Evolutionary conservation across 164 flowering plant species (phyloP).

Genomic region (Cinnamomum micranthum): DNA sequence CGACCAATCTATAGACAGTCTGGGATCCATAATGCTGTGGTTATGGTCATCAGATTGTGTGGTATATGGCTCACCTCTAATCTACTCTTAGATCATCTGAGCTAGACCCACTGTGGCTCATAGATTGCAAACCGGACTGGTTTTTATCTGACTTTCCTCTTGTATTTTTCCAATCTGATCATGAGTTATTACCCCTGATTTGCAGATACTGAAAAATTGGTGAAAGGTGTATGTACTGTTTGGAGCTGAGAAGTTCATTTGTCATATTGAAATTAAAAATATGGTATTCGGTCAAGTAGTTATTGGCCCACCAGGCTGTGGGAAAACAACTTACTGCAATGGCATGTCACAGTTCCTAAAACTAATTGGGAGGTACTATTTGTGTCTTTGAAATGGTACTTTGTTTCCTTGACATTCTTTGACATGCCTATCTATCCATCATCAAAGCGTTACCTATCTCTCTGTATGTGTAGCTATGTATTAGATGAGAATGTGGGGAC

Average conservation of each 20-base stretch:
- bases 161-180: background rate
- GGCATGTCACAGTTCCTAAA: conserved; percentile 93
- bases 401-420: background rate
- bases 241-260: background rate
- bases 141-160: no score
- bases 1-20: background rate
- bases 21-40: background rate
- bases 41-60: background rate
- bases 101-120: no score
- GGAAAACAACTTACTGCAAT: conserved; percentile 93
- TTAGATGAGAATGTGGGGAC: background rate
- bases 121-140: no score
- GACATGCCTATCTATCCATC: no score
- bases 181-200: background rate
- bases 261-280: background rate
- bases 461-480: no score
- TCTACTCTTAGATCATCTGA: no score
- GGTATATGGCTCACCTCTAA: no score
- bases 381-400: background rate
- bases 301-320: conserved; percentile 95
- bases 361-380: conserved; percentile 69
- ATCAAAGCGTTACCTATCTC: no score
- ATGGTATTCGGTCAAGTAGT: conserved; percentile 93
- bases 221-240: background rate
- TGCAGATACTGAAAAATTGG: background rate